Conservation (phyloP, 768 basidiomycete genomes). For the Lactarius tabidus region DNA sequence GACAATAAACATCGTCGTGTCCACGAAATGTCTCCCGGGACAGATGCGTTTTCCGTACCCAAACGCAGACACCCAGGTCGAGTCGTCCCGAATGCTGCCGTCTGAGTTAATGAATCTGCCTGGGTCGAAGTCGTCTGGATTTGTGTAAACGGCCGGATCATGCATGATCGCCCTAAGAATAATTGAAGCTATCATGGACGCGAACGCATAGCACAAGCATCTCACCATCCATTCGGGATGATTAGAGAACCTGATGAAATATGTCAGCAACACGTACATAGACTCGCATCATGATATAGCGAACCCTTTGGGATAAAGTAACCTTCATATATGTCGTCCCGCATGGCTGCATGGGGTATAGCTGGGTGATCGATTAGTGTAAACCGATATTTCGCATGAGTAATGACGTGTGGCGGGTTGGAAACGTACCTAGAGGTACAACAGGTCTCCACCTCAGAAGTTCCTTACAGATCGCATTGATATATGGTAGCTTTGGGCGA, state of each 20-base stretch:
- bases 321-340: slow-evolving; percentile 12
- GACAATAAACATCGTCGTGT: slow-evolving; percentile 7
- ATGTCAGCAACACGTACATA: neutral
- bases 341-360: neutral
- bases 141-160: neutral
- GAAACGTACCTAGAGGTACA: neutral
- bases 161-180: slow-evolving; percentile 8
- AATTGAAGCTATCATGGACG: neutral
- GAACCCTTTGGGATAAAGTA: slow-evolving; percentile 16
- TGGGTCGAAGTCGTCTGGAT: slow-evolving; percentile 14
- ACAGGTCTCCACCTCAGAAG: slow-evolving; percentile 5
- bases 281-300: neutral
- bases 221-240: slow-evolving; percentile 10
- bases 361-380: neutral
- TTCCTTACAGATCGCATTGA: slow-evolving; percentile 14
- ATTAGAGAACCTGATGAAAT: slow-evolving; percentile 1
- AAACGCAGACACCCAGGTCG: slow-evolving; percentile 11
- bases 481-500: slow-evolving; percentile 3
- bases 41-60: slow-evolving; percentile 27
- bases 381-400: neutral
- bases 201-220: no score
- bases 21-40: slow-evolving; percentile 23
- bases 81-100: slow-evolving; percentile 4
- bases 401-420: neutral
- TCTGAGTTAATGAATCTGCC: slow-evolving; percentile 10